phyloP scores from a whole-genome alignment of 2,329 filamentous ascomycete genomes.

The Cercospora janseana region DNA sequence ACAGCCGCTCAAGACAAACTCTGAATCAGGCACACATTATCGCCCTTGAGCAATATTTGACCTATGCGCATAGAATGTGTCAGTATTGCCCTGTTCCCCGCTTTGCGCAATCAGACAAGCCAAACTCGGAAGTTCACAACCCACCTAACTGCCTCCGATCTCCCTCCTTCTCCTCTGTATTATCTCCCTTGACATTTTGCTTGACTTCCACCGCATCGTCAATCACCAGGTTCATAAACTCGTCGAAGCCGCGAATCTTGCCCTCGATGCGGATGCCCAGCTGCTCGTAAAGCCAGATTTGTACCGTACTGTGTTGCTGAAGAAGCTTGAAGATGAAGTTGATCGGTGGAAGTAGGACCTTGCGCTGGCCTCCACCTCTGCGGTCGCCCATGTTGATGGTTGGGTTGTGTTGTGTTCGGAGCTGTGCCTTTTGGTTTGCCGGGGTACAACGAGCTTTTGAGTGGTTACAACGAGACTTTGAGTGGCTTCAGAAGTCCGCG shows the following conservation, averaged over 20 bases:
- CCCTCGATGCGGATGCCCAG: slow-evolving; percentile 90
- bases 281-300: slow-evolving; percentile 97
- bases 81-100: not conserved
- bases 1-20: slow-evolving; percentile 20
- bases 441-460: too few relatives aligned
- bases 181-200: slow-evolving; percentile 28
- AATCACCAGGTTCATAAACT: slow-evolving; percentile 98
- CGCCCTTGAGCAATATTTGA: slow-evolving; percentile 82
- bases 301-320: slow-evolving; percentile 77
- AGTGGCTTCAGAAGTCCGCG: too few relatives aligned
- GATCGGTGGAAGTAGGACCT: slow-evolving; percentile 72
- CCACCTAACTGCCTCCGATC: slow-evolving; percentile 17
- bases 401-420: slow-evolving; percentile 29
- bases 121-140: not conserved
- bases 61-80: slow-evolving; percentile 49
- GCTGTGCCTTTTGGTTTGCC: not conserved
- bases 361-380: slow-evolving; percentile 53
- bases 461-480: too few relatives aligned
- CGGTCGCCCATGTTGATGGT: slow-evolving; percentile 52
- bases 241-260: slow-evolving; percentile 95
- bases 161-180: slow-evolving; percentile 25
- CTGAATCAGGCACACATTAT: slow-evolving; percentile 81
- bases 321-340: slow-evolving; percentile 95
- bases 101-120: too few relatives aligned
- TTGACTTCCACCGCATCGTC: slow-evolving; percentile 94